A percentile compares a stretch with the other conserved stretches of the same genome.
Evolutionary conservation across 805 yeast genomes (phyloP).

Genomic region (Kazachstania viticola): DNA sequence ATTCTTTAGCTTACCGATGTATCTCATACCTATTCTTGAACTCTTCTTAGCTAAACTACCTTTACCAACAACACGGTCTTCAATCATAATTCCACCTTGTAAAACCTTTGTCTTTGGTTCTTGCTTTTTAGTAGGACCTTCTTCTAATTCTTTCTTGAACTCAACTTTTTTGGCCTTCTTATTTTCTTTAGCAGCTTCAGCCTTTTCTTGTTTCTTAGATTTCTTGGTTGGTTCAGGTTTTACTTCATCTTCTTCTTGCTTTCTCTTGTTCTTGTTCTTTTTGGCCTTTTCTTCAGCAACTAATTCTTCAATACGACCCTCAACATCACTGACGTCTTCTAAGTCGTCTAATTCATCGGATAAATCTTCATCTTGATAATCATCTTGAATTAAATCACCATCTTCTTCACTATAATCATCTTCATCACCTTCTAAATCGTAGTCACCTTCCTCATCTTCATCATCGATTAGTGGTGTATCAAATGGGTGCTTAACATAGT

Average conservation of each 20-base stretch:
- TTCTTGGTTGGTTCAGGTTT: conserved; percentile 22
- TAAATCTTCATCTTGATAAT: conserved; percentile 57
- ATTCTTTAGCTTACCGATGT: conserved; percentile 93
- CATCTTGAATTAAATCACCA: conserved; percentile 39
- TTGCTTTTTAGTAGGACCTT: conserved; percentile 71
- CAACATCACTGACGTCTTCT: conserved; percentile 60
- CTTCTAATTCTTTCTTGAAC: conserved; percentile 83
- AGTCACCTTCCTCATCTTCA: conserved; percentile 35
- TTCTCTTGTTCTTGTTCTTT: conserved; percentile 24
- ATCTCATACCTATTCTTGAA: conserved; percentile 88
- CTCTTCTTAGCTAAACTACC: conserved; percentile 86
- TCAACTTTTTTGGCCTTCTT: conserved; percentile 64
- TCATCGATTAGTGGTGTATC: conserved; percentile 38
- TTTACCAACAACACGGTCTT: conserved; percentile 82
- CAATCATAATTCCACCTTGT: conserved; percentile 86
- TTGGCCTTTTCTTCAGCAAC: conserved; percentile 47
- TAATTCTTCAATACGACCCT: conserved; percentile 63
- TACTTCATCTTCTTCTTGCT: conserved; percentile 23
- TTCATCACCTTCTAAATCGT: too few relatives aligned
- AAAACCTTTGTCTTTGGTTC: conserved; percentile 62
- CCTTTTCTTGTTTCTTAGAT: conserved; percentile 23
- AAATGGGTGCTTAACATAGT: conserved; percentile 91
- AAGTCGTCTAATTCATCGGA: conserved; percentile 36
- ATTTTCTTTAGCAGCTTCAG: conserved; percentile 25
- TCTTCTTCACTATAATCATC: too few relatives aligned